Percentiles rank a stretch among this genome's conserved stretches.
phyloP scores from a whole-genome alignment of 169 alveolate genomes.

The Neospora caninum region DNA sequence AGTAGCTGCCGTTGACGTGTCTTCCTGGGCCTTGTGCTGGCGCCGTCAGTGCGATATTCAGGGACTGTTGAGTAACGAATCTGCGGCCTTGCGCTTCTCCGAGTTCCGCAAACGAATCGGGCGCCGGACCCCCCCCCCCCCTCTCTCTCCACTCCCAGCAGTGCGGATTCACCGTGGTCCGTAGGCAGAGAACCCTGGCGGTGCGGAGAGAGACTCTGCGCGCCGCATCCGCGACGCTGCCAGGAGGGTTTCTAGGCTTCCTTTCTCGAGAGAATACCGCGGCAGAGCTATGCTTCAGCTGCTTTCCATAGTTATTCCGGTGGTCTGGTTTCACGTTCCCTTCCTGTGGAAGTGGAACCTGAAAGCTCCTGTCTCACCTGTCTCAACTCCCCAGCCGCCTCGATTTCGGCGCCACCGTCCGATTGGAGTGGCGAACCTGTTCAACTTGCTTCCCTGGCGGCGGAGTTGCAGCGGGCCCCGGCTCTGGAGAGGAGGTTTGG shows the following conservation, averaged over 20 bases:
- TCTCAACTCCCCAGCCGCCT: not conserved
- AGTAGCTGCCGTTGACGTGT: too few species aligned
- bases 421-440: not conserved
- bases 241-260: too few species aligned
- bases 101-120: not conserved
- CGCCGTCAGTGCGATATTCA: not conserved
- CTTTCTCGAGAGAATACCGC: too few species aligned
- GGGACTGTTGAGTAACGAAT: not conserved
- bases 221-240: not conserved
- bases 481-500: not conserved
- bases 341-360: too few species aligned
- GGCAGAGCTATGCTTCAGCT: too few species aligned
- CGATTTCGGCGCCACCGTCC: not conserved
- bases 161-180: not conserved
- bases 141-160: too few species aligned
- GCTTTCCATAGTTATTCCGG: too few species aligned
- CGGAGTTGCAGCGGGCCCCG: not conserved
- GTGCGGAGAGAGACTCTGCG: not conserved
- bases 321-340: too few species aligned
- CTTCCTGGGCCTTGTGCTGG: too few species aligned
- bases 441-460: not conserved
- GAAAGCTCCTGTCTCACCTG: too few species aligned
- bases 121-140: not conserved
- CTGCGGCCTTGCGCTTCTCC: not conserved
- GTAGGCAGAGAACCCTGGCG: not conserved